phyloP scores from a whole-genome alignment of 345 rosid genomes.

The Hibiscus tridactylites region DNA sequence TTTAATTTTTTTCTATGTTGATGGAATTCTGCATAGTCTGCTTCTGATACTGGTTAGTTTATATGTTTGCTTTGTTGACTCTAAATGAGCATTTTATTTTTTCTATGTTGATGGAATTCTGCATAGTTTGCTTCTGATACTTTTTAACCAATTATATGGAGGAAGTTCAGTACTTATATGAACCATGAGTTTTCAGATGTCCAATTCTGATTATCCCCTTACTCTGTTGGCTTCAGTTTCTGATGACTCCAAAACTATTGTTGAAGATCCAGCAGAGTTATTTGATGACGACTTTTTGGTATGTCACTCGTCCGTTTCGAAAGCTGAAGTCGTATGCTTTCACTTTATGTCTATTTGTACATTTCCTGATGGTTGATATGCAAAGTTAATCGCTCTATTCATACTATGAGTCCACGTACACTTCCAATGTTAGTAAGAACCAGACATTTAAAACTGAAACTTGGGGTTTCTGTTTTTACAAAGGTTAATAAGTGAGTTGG shows the following conservation, averaged over 20 bases:
- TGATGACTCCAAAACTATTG: constrained; percentile 18
- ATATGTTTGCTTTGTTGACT: too few relatives aligned
- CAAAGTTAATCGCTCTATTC: not conserved
- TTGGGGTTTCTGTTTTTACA: not conserved
- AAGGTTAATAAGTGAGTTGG: not conserved
- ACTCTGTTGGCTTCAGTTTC: constrained; percentile 18
- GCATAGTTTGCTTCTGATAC: too few relatives aligned
- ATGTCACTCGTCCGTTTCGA: constrained; percentile 3
- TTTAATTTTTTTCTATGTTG: not conserved
- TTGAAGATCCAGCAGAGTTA: constrained; percentile 43
- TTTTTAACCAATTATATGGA: not conserved
- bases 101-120: too few relatives aligned
- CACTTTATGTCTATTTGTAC: not conserved
- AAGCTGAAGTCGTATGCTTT: not conserved
- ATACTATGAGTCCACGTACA: not conserved
- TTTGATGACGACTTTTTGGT: constrained; percentile 44
- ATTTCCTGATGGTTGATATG: not conserved
- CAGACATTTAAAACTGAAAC: not conserved
- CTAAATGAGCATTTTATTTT: too few relatives aligned
- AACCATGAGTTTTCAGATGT: not conserved
- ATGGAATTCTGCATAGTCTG: not conserved
- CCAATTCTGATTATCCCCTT: not conserved
- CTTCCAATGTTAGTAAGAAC: not conserved
- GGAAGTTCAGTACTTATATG: not conserved
- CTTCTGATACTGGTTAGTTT: too few relatives aligned